A percentile compares a stretch with the other conserved stretches of the same genome.
Evolutionary conservation across 176 grass and related monocot species (phyloP).

Genomic region (Pharus latifolius): DNA sequence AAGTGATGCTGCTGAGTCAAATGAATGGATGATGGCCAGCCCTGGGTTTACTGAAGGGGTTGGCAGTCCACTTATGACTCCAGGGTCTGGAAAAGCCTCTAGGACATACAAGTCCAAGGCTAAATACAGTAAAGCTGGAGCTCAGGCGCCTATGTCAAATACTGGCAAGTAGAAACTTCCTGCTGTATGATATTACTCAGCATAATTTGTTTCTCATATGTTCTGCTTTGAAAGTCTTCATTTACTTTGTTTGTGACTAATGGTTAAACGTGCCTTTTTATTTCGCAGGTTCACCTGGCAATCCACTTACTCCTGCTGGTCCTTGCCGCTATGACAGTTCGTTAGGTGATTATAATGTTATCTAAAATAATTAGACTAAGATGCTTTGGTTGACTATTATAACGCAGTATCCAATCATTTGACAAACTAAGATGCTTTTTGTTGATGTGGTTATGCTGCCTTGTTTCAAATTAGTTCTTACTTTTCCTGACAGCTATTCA

Average conservation of each 20-base stretch:
- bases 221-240: neutral
- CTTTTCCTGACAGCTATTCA: slow-evolving; percentile 9
- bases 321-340: slow-evolving; percentile 72
- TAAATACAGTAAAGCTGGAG: slow-evolving; percentile 41
- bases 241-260: neutral
- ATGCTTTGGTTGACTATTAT: neutral
- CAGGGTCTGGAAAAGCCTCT: slow-evolving; percentile 45
- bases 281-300: slow-evolving; percentile 51
- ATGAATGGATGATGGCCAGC: slow-evolving; percentile 29
- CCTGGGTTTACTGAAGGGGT: slow-evolving; percentile 43
- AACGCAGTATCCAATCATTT: neutral
- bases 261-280: slow-evolving; percentile 12
- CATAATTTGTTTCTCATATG: neutral
- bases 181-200: neutral
- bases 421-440: neutral
- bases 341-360: slow-evolving; percentile 47
- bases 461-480: slow-evolving; percentile 16
- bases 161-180: slow-evolving; percentile 49
- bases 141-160: slow-evolving; percentile 50
- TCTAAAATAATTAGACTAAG: slow-evolving; percentile 15
- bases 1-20: slow-evolving; percentile 37
- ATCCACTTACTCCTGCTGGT: slow-evolving; percentile 59
- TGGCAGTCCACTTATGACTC: slow-evolving; percentile 39
- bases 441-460: slow-evolving; percentile 3
- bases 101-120: slow-evolving; percentile 42